These are phyloP conservation scores for Botrytis deweyae DNA, from an alignment of 2,329 filamentous ascomycete species.

Conservation along the genomic window DNA sequence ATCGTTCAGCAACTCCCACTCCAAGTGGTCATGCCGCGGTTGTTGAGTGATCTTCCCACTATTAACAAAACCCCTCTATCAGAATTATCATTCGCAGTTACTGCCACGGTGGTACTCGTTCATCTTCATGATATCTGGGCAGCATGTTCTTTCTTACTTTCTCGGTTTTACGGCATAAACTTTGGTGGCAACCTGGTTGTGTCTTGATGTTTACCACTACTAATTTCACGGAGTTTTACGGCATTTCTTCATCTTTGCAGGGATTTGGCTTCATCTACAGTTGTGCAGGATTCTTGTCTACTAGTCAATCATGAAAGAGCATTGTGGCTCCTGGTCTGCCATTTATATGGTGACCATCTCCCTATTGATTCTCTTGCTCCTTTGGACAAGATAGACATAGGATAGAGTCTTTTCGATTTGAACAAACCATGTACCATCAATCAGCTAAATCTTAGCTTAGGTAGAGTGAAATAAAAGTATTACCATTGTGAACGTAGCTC, in stretches of 20 bases:
- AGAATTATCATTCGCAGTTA: not conserved
- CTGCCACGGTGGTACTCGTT: conserved; percentile 2
- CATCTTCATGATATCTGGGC: conserved; percentile 1
- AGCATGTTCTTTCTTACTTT: not conserved
- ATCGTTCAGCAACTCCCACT: conserved; percentile 34
- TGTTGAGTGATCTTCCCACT: conserved; percentile 25
- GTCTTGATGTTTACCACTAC: conserved; percentile 13
- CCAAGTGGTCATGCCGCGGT: conserved; percentile 27
- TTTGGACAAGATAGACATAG: conserved; percentile 26
- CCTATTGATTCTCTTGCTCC: conserved; percentile 26
- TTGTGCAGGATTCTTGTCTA: conserved; percentile 21
- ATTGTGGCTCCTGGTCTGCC: conserved; percentile 19
- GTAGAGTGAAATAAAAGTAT: conserved; percentile 13
- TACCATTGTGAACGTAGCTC: not conserved
- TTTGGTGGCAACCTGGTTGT: conserved; percentile 5
- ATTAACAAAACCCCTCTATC: conserved; percentile 22
- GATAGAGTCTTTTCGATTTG: conserved; percentile 22
- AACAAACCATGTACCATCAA: conserved; percentile 22
- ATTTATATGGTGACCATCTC: conserved; percentile 13
- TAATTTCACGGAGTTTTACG: conserved; percentile 14
- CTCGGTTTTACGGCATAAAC: conserved; percentile 1
- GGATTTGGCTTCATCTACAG: conserved; percentile 20
- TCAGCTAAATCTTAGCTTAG: conserved; percentile 21
- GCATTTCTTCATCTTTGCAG: conserved; percentile 21
- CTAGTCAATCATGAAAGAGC: conserved; percentile 17